Evolutionary conservation across 495 filamentous ascomycete species (phyloP).

Genomic region (Achaetomiella virescens): DNA sequence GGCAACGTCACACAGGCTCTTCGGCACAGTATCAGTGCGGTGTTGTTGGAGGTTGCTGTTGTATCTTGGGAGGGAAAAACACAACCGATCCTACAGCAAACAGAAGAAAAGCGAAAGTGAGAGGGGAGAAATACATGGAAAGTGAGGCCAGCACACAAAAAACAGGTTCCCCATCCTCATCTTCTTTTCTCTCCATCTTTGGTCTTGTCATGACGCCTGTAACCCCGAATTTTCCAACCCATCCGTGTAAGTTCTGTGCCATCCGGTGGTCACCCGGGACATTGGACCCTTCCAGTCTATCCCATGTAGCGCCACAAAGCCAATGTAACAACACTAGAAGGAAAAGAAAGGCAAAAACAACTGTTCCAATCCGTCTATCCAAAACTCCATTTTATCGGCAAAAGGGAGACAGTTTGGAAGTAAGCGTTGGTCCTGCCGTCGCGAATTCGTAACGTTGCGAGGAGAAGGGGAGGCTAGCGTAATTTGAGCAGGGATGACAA

Average conservation of each 20-base stretch:
- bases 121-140: neutral
- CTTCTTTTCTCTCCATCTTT: constrained; percentile 1
- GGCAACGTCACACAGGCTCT: no score
- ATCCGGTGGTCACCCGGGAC: neutral
- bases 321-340: constrained; percentile 1
- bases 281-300: constrained; percentile 1
- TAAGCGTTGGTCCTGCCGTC: constrained; percentile 1
- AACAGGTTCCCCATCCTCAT: neutral
- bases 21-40: no score
- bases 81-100: constrained; percentile 3
- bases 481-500: neutral
- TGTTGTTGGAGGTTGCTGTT: no score
- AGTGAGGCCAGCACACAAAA: neutral
- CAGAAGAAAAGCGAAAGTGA: constrained; percentile 9
- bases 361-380: neutral
- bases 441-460: neutral
- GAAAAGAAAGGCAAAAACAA: neutral
- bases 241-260: neutral
- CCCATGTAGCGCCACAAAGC: neutral
- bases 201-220: neutral
- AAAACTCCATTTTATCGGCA: constrained; percentile 1
- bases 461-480: neutral
- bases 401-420: constrained; percentile 1
- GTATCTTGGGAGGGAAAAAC: neutral
- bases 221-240: neutral